Evolutionary conservation across 163 green algal genomes (phyloP).

Genomic region (Chloromonas sp.): DNA sequence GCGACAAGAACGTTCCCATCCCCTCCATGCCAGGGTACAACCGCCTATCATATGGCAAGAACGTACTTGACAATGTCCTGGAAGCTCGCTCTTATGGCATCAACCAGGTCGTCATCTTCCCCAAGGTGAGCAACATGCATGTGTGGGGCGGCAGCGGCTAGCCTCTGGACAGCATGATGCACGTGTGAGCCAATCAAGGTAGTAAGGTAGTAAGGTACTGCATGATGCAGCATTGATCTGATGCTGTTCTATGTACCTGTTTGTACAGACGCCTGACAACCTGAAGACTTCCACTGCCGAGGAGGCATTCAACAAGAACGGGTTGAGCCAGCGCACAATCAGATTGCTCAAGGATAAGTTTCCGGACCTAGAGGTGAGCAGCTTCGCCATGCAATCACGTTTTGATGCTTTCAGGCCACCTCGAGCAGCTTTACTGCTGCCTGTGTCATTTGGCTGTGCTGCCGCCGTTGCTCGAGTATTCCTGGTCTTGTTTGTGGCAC

Average conservation of each 20-base stretch:
- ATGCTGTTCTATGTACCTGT: too few relatives aligned
- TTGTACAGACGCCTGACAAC: conserved; percentile 74
- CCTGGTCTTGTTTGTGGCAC: too few relatives aligned
- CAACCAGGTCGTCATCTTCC: conserved; percentile 95
- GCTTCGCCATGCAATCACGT: too few relatives aligned
- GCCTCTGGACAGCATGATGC: neutral
- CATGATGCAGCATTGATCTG: too few relatives aligned
- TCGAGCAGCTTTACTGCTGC: too few relatives aligned
- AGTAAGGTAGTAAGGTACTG: too few relatives aligned
- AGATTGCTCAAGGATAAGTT: conserved; percentile 91
- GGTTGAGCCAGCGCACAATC: conserved; percentile 91
- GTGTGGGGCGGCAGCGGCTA: neutral
- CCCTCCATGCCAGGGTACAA: conserved; percentile 82
- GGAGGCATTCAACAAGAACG: conserved; percentile 94
- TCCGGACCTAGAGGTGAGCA: conserved; percentile 80
- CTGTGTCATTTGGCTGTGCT: conserved; percentile 16
- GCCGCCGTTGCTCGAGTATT: conserved; percentile 45
- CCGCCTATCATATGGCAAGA: conserved; percentile 76
- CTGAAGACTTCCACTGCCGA: conserved; percentile 88
- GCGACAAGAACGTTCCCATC: conserved; percentile 79
- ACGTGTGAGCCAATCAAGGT: neutral
- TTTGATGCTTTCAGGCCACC: too few relatives aligned
- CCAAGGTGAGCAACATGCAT: conserved; percentile 59
- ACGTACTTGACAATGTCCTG: conserved; percentile 75
- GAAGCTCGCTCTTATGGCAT: conserved; percentile 88